phyloP scores from a whole-genome alignment of 2,329 filamentous ascomycete species.

The Pestalotiopsis sp. region DNA sequence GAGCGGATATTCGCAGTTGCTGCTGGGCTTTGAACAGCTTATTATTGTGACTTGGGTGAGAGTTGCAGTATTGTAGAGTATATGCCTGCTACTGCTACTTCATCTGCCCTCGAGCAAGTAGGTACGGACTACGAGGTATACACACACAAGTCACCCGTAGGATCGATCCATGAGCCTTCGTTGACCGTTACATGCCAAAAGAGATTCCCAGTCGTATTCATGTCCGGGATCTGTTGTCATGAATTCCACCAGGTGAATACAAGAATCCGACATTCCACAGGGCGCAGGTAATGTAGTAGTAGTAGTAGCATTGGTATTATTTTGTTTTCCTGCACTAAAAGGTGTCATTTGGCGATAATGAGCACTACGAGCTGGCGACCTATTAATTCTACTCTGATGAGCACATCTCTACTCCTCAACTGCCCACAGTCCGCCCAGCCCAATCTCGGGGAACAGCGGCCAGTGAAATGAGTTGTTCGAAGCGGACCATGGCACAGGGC shows the following conservation, averaged over 20 bases:
- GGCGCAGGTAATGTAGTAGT: background rate
- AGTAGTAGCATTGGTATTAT: background rate
- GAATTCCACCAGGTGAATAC: background rate
- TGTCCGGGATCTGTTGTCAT: background rate
- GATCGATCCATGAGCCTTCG: background rate
- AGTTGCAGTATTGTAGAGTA: too few relatives aligned
- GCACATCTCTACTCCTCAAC: background rate
- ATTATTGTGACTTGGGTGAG: too few relatives aligned
- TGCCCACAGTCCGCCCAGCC: background rate
- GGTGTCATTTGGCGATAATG: background rate
- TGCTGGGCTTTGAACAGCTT: too few relatives aligned
- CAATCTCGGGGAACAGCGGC: constrained; percentile 2
- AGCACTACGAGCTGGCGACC: background rate
- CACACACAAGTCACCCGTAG: background rate
- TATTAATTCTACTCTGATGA: background rate
- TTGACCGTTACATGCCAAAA: background rate
- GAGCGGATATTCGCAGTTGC: too few relatives aligned
- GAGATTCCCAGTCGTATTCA: background rate
- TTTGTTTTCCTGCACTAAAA: background rate
- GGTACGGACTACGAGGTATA: too few relatives aligned
- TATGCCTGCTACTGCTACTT: too few relatives aligned
- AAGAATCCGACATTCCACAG: background rate
- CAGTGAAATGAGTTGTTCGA: constrained; percentile 4
- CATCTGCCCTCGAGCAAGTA: too few relatives aligned
- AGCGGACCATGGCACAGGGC: constrained; percentile 4